Evolutionary conservation across 805 yeast species (phyloP), one percentile per base, ranked within the genome.

Genomic region (Candida cerambycidarum): DNA sequence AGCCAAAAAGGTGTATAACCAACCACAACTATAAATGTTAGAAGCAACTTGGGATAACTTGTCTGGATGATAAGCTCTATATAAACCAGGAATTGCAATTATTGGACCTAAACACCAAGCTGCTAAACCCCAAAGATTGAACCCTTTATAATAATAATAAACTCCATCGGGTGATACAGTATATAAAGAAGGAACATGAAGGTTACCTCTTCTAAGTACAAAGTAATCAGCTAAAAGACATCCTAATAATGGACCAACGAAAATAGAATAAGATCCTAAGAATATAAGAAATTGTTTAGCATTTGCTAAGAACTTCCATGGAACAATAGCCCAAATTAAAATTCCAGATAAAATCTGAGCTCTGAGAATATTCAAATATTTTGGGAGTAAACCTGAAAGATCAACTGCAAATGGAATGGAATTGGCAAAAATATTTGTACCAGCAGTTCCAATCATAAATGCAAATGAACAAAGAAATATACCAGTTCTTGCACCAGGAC

Each of bases 341-440:
- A 47, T 9, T 27, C 51, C 48, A 16, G 44, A 30, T 12, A 47
- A 28, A 13, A 47, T 42, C 38, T 47, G 51, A 16, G 48, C 48
- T 27, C 51, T 39, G 21, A 58, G 42, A 43, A 58, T 58, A 2
- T 53, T 57, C 45, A 57, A 57, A 34, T 58, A 58, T 32, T 50
- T 55, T 34, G 62, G 63, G 4, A 55, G 34, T 31, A 57, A 44
- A 28, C 59, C 59, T 8, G 55, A 42, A 14, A 57, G 32, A 43
- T 58, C 63, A 16, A 57, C 56, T 11, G 62, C 58, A 37, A 50
- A 47, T 10, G 54, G 54, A 35, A 50, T 45, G 4, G 52, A 47
- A 44, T 58, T 58, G 12, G 56, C 63, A 48, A 58, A 57, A 17
- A 55, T 57, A 36, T 58, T 58, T 3, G 63, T 58, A 37, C 61